A percentile compares a stretch with the other conserved stretches of the same genome.
Evolutionary conservation across 495 filamentous ascomycete genomes (phyloP).

Genomic region (Annulohypoxylon bovei): DNA sequence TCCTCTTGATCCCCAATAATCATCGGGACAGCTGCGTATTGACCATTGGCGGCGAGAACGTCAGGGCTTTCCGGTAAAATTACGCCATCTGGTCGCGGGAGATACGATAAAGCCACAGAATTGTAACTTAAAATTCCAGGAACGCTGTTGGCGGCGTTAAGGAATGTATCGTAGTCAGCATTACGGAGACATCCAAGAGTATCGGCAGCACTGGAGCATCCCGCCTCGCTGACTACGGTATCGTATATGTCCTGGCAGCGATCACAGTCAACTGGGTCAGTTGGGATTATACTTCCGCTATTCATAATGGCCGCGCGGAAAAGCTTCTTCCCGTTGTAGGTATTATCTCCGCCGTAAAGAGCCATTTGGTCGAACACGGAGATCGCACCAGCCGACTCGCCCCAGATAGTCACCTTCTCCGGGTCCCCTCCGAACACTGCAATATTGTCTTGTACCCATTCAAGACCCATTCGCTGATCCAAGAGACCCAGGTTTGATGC

Average conservation of each 20-base stretch:
- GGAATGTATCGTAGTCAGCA: constrained; percentile 67
- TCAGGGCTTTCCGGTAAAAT: constrained; percentile 67
- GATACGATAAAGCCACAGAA: constrained; percentile 70
- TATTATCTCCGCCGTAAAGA: constrained; percentile 73
- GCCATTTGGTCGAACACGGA: constrained; percentile 77
- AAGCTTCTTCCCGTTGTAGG: constrained; percentile 72
- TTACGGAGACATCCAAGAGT: constrained; percentile 71
- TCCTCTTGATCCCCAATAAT: constrained; percentile 70
- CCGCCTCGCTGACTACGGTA: constrained; percentile 65
- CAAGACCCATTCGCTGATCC: constrained; percentile 72
- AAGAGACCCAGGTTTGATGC: constrained; percentile 69
- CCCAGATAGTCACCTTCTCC: constrained; percentile 74
- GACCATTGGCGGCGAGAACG: constrained; percentile 54
- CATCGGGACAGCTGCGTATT: constrained; percentile 67
- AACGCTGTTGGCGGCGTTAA: constrained; percentile 73
- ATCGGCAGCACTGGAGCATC: constrained; percentile 65
- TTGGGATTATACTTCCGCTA: constrained; percentile 71
- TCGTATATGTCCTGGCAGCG: constrained; percentile 74
- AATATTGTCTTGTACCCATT: constrained; percentile 74
- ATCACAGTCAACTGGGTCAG: constrained; percentile 68
- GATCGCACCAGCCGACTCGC: constrained; percentile 76
- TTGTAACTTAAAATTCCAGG: constrained; percentile 70
- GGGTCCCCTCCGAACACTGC: constrained; percentile 74
- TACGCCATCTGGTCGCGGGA: constrained; percentile 72
- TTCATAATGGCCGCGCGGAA: constrained; percentile 80